Conservation (phyloP, 1,284 basidiomycete species). For the Anthracocystis setariae region DNA sequence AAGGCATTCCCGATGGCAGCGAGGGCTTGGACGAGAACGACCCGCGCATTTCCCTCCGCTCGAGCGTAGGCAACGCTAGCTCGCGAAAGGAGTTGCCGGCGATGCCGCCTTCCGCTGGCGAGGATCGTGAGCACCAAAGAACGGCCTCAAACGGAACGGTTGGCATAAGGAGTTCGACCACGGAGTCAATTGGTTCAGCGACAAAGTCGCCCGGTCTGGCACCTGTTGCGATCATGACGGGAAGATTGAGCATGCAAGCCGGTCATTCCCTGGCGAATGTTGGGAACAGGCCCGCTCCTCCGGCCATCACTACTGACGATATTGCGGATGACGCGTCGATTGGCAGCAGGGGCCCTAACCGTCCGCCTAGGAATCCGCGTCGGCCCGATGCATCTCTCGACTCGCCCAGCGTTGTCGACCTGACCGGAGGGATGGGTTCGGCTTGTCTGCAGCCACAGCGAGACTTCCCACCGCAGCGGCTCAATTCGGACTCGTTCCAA, state of each 20-base stretch:
- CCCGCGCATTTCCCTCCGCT: conserved; percentile 16
- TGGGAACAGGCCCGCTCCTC: not conserved
- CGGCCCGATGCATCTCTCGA: conserved; percentile 32
- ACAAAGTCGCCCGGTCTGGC: conserved; percentile 13
- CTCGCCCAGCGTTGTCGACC: conserved; percentile 19
- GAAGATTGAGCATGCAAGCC: conserved; percentile 32
- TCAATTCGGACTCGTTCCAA: conserved; percentile 9
- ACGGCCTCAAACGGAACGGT: conserved; percentile 11
- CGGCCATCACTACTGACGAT: conserved; percentile 7
- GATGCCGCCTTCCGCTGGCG: conserved; percentile 23
- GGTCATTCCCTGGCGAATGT: not conserved
- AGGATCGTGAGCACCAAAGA: conserved; percentile 23
- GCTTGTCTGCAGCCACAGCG: not conserved
- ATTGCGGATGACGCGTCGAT: conserved; percentile 26
- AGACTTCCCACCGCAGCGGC: conserved; percentile 27
- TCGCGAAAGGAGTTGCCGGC: conserved; percentile 39
- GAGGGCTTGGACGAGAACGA: conserved; percentile 8
- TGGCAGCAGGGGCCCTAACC: conserved; percentile 14
- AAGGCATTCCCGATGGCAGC: conserved; percentile 30
- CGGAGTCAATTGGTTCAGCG: conserved; percentile 13
- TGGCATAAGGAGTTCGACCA: conserved; percentile 18
- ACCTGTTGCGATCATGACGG: conserved; percentile 3
- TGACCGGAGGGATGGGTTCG: conserved; percentile 9
- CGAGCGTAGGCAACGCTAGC: conserved; percentile 18
- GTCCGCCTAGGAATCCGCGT: conserved; percentile 40